Evolutionary conservation across 1,284 basidiomycete genomes (phyloP), one percentile per base, ranked within the genome.

Genomic region (Puccinia horiana): DNA sequence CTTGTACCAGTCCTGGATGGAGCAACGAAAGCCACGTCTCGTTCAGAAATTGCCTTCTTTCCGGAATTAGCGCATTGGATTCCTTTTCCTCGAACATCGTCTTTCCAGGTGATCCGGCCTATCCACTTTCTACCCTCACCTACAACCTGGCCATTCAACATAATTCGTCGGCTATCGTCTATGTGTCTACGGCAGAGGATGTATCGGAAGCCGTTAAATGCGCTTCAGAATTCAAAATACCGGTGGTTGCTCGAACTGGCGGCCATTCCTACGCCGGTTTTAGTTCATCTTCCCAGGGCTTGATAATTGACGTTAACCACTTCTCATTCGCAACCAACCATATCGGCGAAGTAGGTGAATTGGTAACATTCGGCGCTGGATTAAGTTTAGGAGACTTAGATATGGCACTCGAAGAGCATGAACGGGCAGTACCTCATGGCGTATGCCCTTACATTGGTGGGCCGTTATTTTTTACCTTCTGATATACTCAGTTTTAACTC

Each of bases 101-200:
- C 9, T 65, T 77, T 44, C 75, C 75, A n/a, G 56, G 54, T 6
- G 70, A 82, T 63, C 52, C 56, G 23, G 69, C 63, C 23, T 84
- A 73, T 72, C 84, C 75, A 58, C 65, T 82, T 44, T 81, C 83
- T 32, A 84, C 84, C 76, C 84, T 84, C 42, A 85, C 86, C 2
- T 87, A 87, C 85, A 88, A 88, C 69, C 83, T 87, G 70, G 82
- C 86, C 35, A 85, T 87, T 32, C 86, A 86, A 81, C 87, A 86
- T 63, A 84, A 85, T 23, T 86, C 87, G 0, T 76, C 83, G 3
- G 85, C 85, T 11, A 84, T 88, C 83, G 84, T 86, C 23, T 85
- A 85, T 79, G 85, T 87, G 2, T 76, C 81, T 0, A 70, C 74
- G 0, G 47, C 85, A 0, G 32, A 69, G 0, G 81, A 86, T 14